phyloP scores from a whole-genome alignment of 805 yeast genomes.

The Saccharomycopsis fermentans region DNA sequence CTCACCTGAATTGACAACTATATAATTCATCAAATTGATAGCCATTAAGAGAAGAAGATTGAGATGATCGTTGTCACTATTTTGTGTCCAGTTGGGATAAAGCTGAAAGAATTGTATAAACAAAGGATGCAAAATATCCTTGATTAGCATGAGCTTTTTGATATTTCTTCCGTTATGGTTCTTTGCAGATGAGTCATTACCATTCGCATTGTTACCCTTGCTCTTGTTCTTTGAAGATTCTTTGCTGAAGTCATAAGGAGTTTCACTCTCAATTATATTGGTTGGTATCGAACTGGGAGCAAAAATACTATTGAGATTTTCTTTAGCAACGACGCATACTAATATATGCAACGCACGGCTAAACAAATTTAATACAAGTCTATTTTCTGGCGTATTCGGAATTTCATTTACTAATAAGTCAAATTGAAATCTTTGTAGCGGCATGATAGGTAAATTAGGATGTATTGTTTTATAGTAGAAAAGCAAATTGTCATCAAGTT shows the following conservation, averaged over 20 bases:
- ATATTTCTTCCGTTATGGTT: not conserved
- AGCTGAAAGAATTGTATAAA: conserved; percentile 15
- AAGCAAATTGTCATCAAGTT: conserved; percentile 23
- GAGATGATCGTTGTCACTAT: not conserved
- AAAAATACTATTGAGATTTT: conserved; percentile 23
- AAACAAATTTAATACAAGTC: conserved; percentile 27
- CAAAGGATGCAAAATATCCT: conserved; percentile 18
- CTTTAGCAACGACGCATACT: conserved; percentile 26
- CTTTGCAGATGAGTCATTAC: not conserved
- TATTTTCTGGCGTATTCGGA: conserved; percentile 20
- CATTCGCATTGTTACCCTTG: not conserved
- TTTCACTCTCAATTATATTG: not conserved
- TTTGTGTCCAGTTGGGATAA: conserved; percentile 8
- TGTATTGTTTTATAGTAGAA: conserved; percentile 32
- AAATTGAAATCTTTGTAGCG: conserved; percentile 24
- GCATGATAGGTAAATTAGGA: conserved; percentile 31
- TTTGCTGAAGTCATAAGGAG: not conserved
- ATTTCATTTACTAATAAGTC: conserved; percentile 16
- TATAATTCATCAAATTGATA: conserved; percentile 34
- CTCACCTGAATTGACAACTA: conserved; percentile 49
- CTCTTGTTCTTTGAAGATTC: not conserved
- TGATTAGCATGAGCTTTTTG: conserved; percentile 9
- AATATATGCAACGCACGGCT: conserved; percentile 28
- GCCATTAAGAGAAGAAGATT: conserved; percentile 11
- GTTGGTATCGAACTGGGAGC: conserved; percentile 1